Evolutionary conservation across 2,329 filamentous ascomycete species (phyloP).

Genomic region (Neonectria ditissima): DNA sequence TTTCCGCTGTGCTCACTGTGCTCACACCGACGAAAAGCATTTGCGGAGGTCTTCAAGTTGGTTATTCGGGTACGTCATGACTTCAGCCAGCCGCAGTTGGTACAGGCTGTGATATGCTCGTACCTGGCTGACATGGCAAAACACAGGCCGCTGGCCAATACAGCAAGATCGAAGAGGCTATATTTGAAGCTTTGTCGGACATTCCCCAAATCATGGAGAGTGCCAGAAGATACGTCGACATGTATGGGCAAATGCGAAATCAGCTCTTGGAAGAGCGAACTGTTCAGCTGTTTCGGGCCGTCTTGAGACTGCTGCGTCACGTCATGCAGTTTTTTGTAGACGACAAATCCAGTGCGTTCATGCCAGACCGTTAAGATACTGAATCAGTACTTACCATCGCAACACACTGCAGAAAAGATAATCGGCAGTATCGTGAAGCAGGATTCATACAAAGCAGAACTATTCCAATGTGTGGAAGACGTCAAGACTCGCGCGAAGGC

Average conservation of each 20-base stretch:
- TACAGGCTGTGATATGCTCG: no score
- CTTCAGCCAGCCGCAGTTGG: no score
- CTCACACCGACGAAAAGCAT: not conserved
- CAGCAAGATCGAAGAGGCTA: slow-evolving; percentile 20
- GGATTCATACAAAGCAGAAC: slow-evolving; percentile 4
- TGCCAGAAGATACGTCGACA: slow-evolving; percentile 22
- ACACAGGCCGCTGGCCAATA: slow-evolving; percentile 1
- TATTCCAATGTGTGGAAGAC: not conserved
- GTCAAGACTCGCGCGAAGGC: not conserved
- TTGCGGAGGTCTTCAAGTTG: slow-evolving; percentile 2
- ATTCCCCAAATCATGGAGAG: slow-evolving; percentile 26
- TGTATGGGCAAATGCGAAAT: slow-evolving; percentile 20
- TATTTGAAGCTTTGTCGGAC: slow-evolving; percentile 20
- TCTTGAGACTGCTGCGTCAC: slow-evolving; percentile 16
- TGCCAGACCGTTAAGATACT: no score
- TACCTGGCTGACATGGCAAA: not conserved
- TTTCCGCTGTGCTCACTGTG: not conserved
- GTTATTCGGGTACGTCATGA: not conserved
- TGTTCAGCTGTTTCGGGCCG: slow-evolving; percentile 24
- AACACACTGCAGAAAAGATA: not conserved
- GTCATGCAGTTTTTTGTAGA: slow-evolving; percentile 32
- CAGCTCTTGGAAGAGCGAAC: slow-evolving; percentile 24
- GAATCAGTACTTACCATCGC: not conserved
- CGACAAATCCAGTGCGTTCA: slow-evolving; percentile 7
- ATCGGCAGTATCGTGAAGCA: not conserved